These are phyloP conservation scores for Buxus sempervirens DNA, from an alignment of 164 flowering plant species.

Conservation along the genomic window DNA sequence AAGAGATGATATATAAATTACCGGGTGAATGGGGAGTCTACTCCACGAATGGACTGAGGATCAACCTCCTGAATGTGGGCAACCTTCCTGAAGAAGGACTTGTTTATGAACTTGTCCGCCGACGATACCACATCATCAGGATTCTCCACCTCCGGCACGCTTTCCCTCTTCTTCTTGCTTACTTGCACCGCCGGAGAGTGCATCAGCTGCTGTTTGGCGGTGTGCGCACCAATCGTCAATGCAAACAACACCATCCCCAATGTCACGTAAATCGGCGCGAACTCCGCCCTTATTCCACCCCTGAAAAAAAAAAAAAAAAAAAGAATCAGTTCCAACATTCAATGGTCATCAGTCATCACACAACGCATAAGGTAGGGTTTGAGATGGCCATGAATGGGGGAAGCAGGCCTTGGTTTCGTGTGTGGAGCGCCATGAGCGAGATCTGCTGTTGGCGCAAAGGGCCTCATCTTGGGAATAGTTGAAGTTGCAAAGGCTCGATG, in stretches of 20 bases:
- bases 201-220: slow-evolving; percentile 48
- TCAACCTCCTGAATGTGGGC: slow-evolving; percentile 61
- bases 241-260: slow-evolving; percentile 51
- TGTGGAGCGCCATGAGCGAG: neutral
- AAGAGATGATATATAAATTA: too few relatives aligned
- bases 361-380: too few relatives aligned
- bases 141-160: slow-evolving; percentile 55
- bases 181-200: slow-evolving; percentile 48
- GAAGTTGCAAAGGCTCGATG: slow-evolving; percentile 19
- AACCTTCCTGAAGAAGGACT: slow-evolving; percentile 64
- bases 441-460: slow-evolving; percentile 9
- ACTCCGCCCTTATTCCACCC: slow-evolving; percentile 30
- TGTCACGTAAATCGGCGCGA: slow-evolving; percentile 49
- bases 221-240: slow-evolving; percentile 38
- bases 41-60: slow-evolving; percentile 10
- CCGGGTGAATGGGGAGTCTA: slow-evolving; percentile 23
- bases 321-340: too few relatives aligned
- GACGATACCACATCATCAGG: slow-evolving; percentile 46
- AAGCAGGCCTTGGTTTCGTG: neutral
- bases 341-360: too few relatives aligned
- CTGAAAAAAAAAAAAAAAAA: too few relatives aligned
- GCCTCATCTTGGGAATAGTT: slow-evolving; percentile 20
- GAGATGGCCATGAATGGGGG: too few relatives aligned
- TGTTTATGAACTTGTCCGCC: slow-evolving; percentile 41
- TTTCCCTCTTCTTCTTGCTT: slow-evolving; percentile 57